phyloP scores from a whole-genome alignment of 306 rosid species.

The Canavalia gladiata region DNA sequence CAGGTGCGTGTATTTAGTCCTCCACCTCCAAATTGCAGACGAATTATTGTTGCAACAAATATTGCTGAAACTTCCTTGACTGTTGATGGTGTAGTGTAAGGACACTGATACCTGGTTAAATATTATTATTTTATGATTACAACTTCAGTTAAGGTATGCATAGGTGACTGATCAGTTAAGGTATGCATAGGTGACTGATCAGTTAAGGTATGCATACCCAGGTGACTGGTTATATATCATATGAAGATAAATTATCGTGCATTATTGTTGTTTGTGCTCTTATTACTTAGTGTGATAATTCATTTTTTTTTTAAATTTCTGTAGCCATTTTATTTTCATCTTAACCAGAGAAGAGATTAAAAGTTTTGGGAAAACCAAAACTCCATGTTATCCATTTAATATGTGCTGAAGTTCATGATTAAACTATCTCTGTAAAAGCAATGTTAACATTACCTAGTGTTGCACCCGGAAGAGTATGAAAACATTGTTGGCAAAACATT shows the following conservation, averaged over 20 bases:
- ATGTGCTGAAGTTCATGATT: conserved; percentile 28
- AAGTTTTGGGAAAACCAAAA: conserved; percentile 28
- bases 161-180: background rate
- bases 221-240: background rate
- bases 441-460: conserved; percentile 24
- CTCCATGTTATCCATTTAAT: conserved; percentile 21
- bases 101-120: conserved; percentile 43
- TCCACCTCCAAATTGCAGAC: conserved; percentile 91
- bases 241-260: conserved; percentile 8
- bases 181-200: background rate
- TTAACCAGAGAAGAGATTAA: conserved; percentile 15
- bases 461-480: conserved; percentile 16
- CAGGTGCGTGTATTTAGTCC: conserved; percentile 96
- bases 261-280: conserved; percentile 35
- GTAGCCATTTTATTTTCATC: conserved; percentile 33
- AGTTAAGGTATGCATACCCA: background rate
- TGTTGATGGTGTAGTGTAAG: conserved; percentile 99
- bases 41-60: conserved; percentile 95
- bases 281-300: conserved; percentile 31
- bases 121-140: conserved; percentile 37
- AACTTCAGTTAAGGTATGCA: conserved; percentile 21
- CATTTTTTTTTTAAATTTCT: conserved; percentile 1
- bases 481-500: conserved; percentile 37
- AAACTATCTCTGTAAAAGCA: conserved; percentile 32
- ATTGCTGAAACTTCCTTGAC: conserved; percentile 99